Evolutionary conservation across 305 asterid species (phyloP), one percentile per base, ranked within the genome.

Genomic region (Fraxinus greggii): DNA sequence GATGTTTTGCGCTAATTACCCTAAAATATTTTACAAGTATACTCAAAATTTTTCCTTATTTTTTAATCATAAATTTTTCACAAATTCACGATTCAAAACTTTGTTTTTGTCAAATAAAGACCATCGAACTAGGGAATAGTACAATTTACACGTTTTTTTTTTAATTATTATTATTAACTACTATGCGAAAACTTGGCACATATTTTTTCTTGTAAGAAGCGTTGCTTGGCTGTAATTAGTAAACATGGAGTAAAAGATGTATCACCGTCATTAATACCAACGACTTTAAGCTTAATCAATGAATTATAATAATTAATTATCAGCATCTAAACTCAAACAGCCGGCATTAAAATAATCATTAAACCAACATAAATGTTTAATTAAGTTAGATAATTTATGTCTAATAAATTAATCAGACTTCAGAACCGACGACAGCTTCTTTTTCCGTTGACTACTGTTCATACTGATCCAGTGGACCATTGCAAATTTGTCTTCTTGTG

Each of bases 401-500:
- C 51, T 35, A n/a, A 33, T 12, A 31, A 69, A 65, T 33, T 13
- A 48, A 48, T n/a, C 13, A 23, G 13, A 48, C 1, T 54, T 29
- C 73, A 70, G 21, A 19, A 75, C 1, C 12, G 8, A n/a, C n/a
- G n/a, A n/a, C 35, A 76, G 63, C 51, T 1, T 35, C 63, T 1
- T 28, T 48, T 76, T 21, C 61, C 31, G 81, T 78, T 76, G 82
- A 83, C 59, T 40, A 40, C 21, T 10, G 36, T 4, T 33, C 81
- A 67, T 78, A 9, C 7, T 13, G 70, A 86, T 81, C 89, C 76
- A 82, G 78, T 73, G 89, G 90, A 19, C 45, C 59, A 74, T 67
- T 51, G 73, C 78, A 51, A 76, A 79, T 13, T 75, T 63, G 76
- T 81, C 61, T 79, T 85, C 23, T 78, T 36, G 36, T 83, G 73